These are phyloP conservation scores for Phaeosphaeria sp. DNA, from an alignment of 2,329 filamentous ascomycete species.

Conservation along the genomic window DNA sequence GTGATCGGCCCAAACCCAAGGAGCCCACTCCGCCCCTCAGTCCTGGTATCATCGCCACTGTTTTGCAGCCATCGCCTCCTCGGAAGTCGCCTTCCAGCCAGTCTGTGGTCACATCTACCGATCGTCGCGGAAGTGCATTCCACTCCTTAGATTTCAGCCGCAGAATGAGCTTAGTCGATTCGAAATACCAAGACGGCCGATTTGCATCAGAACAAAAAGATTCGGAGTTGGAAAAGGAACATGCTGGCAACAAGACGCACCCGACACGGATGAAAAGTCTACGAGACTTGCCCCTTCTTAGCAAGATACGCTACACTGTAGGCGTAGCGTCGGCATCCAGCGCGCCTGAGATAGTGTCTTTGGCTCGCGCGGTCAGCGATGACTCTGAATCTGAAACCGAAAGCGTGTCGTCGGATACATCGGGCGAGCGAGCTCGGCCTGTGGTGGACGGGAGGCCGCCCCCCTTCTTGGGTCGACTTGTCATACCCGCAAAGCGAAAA, in stretches of 20 bases:
- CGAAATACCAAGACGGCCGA: slow-evolving; percentile 61
- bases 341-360: slow-evolving; percentile 22
- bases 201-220: slow-evolving; percentile 38
- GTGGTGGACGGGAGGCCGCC: slow-evolving; percentile 12
- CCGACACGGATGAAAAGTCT: slow-evolving; percentile 27
- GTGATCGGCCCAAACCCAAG: slow-evolving; percentile 9
- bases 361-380: slow-evolving; percentile 28
- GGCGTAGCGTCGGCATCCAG: slow-evolving; percentile 29
- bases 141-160: slow-evolving; percentile 60
- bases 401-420: slow-evolving; percentile 32
- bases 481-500: slow-evolving; percentile 40
- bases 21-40: slow-evolving; percentile 48
- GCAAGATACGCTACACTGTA: slow-evolving; percentile 39
- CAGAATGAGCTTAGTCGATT: slow-evolving; percentile 56
- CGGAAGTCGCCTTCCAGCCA: slow-evolving; percentile 8
- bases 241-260: slow-evolving; percentile 1
- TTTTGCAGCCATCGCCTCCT: slow-evolving; percentile 54
- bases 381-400: slow-evolving; percentile 29
- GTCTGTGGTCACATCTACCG: neutral
- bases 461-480: slow-evolving; percentile 23
- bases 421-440: slow-evolving; percentile 32
- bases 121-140: slow-evolving; percentile 55
- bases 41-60: slow-evolving; percentile 52
- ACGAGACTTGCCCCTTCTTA: slow-evolving; percentile 37
- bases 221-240: slow-evolving; percentile 5